Evolutionary conservation across 257 asterid species (phyloP).

Genomic region (Voacanga thouarsii): DNA sequence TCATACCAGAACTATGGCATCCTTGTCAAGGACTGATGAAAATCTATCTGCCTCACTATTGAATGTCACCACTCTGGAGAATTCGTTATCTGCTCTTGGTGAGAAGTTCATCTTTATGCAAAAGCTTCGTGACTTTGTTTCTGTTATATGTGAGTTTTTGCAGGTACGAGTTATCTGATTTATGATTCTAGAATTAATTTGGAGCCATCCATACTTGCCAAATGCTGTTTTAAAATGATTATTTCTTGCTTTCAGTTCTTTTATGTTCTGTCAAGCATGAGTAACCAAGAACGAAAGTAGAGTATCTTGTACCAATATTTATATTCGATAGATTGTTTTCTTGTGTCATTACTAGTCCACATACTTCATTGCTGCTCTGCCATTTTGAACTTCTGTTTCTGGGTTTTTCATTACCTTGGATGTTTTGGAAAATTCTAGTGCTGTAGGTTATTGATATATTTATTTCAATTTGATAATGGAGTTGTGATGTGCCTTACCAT

Average conservation of each 20-base stretch:
- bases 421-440: not conserved
- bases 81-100: slow-evolving; percentile 79
- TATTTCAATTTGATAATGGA: not conserved
- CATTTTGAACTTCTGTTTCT: not conserved
- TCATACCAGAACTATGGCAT: slow-evolving; percentile 55
- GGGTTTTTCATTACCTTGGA: not conserved
- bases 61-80: slow-evolving; percentile 67
- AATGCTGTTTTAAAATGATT: slow-evolving; percentile 9
- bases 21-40: slow-evolving; percentile 65
- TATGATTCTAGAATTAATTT: slow-evolving; percentile 24
- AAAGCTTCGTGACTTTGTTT: slow-evolving; percentile 95
- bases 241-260: not conserved
- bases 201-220: slow-evolving; percentile 12
- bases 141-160: slow-evolving; percentile 89
- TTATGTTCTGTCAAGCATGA: not conserved
- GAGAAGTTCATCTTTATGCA: slow-evolving; percentile 99
- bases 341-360: not conserved
- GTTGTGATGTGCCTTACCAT: not conserved
- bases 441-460: not conserved
- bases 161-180: slow-evolving; percentile 70
- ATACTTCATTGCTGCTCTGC: not conserved
- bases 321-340: not conserved
- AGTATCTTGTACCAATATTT: not conserved
- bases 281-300: not conserved
- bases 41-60: slow-evolving; percentile 69